A percentile compares a stretch with the other conserved stretches of the same genome.
Evolutionary conservation across 164 flowering plant species (phyloP).

Genomic region (Piper longum): DNA sequence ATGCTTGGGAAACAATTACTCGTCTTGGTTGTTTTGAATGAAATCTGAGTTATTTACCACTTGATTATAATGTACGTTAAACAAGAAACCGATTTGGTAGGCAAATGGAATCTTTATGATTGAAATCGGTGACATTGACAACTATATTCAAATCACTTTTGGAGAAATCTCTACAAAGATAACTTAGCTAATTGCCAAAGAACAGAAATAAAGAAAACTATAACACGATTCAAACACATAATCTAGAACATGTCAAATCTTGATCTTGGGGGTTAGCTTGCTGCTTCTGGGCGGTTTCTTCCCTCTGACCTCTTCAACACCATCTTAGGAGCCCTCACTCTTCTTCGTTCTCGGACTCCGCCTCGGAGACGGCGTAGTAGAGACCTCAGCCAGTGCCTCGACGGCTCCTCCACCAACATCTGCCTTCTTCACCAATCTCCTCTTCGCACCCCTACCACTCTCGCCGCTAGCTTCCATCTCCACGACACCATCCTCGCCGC

Average conservation of each 20-base stretch:
- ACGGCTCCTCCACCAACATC: not conserved
- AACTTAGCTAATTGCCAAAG: not conserved
- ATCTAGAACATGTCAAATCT: too few relatives aligned
- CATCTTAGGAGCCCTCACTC: not conserved
- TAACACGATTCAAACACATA: too few relatives aligned
- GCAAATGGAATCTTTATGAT: too few relatives aligned
- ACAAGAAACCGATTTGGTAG: too few relatives aligned
- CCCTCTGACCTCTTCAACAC: not conserved
- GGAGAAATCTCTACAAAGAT: too few relatives aligned
- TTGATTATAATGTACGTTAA: too few relatives aligned
- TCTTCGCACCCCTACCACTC: not conserved
- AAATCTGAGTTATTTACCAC: not conserved
- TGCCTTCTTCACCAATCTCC: not conserved
- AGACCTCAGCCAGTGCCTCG: not conserved
- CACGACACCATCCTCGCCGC: conserved; percentile 36
- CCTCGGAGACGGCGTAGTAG: not conserved
- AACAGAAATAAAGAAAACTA: not conserved
- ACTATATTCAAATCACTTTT: too few relatives aligned
- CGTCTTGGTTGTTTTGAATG: not conserved
- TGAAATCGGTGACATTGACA: too few relatives aligned
- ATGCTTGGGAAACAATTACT: not conserved
- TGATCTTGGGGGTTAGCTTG: not conserved
- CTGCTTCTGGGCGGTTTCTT: not conserved
- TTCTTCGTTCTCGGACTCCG: not conserved
- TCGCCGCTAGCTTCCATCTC: conserved; percentile 5